Evolutionary conservation across 169 alveolate genomes (phyloP), one percentile per base, ranked within the genome.

Genomic region (Plasmodium berghei): DNA sequence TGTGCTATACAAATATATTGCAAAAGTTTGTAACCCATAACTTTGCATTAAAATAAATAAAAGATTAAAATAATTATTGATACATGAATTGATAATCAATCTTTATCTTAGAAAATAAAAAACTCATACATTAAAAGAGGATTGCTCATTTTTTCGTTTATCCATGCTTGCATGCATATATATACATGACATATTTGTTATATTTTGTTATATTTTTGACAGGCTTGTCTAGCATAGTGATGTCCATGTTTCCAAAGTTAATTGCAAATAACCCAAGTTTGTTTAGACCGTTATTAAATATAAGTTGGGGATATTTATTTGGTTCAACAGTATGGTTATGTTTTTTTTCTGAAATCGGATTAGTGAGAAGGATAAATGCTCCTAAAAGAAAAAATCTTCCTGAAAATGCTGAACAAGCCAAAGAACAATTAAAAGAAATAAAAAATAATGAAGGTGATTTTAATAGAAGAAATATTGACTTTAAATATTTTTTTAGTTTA

Each of bases 301-400:
- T 94, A 24, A 85, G 95, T 56, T 94, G 96, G 96, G 96, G 94
- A 5, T 92, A 83, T 69, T 66, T 94, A 71, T 94, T 94, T 64
- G 96, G 96, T 18, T 89, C 92, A 10, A 94, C 93, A 40, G 12
- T 94, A 20, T 94, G 96, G 96, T 54, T 80, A n/a, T 52, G 63
- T 46, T 28, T 80, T 14, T 80, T 80, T 69, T 80, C 89, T 9
- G 89, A 80, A 64, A 34, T 80, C 52, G 89, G 89, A 8, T 64
- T 80, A 46, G 1, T 80, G 6, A 63, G 89, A 71, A 55, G 89
- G 14, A 18, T 56, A 18, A 48, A 52, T n/a, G 55, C 54, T n/a
- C 64, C 67, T n/a, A 80, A 34, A 48, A 28, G 62, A 10, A 55
- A 34, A 4, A 64, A 59, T 9, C 6, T 66, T 52, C 89, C 89